Conservation (phyloP, 495 filamentous ascomycete genomes). For the Penicillium taxi region DNA sequence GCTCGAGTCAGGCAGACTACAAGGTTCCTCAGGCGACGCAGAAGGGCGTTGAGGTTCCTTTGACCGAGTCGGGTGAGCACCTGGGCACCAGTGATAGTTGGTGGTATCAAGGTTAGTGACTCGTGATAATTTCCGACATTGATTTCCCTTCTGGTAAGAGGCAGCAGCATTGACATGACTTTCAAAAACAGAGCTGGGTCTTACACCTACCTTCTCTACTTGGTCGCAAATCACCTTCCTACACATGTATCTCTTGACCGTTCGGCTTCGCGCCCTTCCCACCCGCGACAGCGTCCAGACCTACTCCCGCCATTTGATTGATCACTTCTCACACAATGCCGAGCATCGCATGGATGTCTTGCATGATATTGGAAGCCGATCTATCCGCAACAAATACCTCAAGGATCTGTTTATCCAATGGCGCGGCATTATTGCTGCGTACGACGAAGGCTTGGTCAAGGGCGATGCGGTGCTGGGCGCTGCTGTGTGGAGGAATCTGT, state of each 20-base stretch:
- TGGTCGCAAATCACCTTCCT: conserved; percentile 96
- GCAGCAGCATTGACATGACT: no score
- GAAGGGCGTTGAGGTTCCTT: conserved; percentile 49
- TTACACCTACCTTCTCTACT: conserved; percentile 78
- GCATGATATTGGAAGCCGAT: conserved; percentile 58
- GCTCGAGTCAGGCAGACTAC: conserved; percentile 69
- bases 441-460: conserved; percentile 78
- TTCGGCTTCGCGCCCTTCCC: conserved; percentile 71
- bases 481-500: conserved; percentile 91
- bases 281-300: conserved; percentile 44
- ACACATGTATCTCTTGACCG: conserved; percentile 88
- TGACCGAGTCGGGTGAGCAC: conserved; percentile 65
- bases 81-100: conserved; percentile 64
- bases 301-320: conserved; percentile 71
- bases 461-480: conserved; percentile 79
- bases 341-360: conserved; percentile 75
- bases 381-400: conserved; percentile 71
- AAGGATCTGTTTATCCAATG: conserved; percentile 91
- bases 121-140: neutral
- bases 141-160: no score
- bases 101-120: conserved; percentile 68
- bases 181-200: conserved; percentile 49
- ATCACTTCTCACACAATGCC: conserved; percentile 89
- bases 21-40: conserved; percentile 49
- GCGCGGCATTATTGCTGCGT: conserved; percentile 72